Evolutionary conservation across 2,329 filamentous ascomycete species (phyloP), one percentile per base, ranked within the genome.

Genomic region (Neonectria coccinea): DNA sequence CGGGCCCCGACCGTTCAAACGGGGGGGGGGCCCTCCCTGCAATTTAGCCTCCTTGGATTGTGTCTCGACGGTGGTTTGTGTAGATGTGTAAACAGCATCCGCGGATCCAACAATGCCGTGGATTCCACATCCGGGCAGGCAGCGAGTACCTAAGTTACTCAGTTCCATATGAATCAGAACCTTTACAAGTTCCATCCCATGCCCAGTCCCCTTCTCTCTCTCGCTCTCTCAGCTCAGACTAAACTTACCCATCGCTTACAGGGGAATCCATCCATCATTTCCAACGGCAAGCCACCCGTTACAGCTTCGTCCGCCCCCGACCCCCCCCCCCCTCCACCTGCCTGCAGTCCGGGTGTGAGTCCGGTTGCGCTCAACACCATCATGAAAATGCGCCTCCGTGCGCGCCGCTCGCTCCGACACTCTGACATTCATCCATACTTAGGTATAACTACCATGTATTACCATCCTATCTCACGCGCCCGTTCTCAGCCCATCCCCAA

Each of bases 1-100:
- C 48, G 18, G 29, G 62, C 66, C 65, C 62, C 65, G 61, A 68
- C 67, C 50, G 60, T 55, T 55, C 64, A 55, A 31, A 64, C 59
- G 44, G 48, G 25, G 25, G 44, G 48, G 25, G 25, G 25, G 22
- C 47, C 33, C 45, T 59, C 57, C 64, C 66, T 67, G 57, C 53
- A 70, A 59, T 58, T 66, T 56, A 50, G 55, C 18, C 51, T 25
- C 25, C 25, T 25, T 25, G 25, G 25, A 25, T 25, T 25, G 25
- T 25, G 25, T 25, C 25, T 25, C 25, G 25, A 25, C 25, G 25
- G 25, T 5, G 5, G 25, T 25, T 25, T 25, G 25, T 6, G 25
- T 29, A 29, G 9, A 29, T 29, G 25, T 25, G 25, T 25, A 25
- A 25, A 29, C 29, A 33, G 31, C 31, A 33, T 12, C 25, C 25